Percentiles rank a stretch among this genome's conserved stretches.
These are phyloP conservation scores for Pleoardoris graminearum DNA, from an alignment of 2,329 filamentous ascomycete genomes.

Conservation along the genomic window DNA sequence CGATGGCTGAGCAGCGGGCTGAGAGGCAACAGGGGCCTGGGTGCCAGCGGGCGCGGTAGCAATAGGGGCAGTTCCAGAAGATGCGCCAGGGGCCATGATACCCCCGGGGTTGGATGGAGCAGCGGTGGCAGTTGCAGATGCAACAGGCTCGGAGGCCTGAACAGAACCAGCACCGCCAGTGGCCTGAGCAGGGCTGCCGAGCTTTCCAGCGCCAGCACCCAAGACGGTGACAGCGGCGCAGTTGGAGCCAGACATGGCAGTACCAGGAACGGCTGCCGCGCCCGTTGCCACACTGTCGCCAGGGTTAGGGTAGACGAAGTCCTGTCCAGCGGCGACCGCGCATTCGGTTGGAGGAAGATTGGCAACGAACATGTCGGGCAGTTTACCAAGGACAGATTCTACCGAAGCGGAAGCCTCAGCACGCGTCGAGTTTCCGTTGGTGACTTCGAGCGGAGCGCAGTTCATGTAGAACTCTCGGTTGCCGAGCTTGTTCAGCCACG, in stretches of 20 bases:
- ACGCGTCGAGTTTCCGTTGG: slow-evolving; percentile 49
- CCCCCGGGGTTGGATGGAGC: slow-evolving; percentile 11
- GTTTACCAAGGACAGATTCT: slow-evolving; percentile 52
- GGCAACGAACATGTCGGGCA: slow-evolving; percentile 76
- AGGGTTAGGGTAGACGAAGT: slow-evolving; percentile 70
- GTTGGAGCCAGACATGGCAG: slow-evolving; percentile 34
- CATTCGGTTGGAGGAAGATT: slow-evolving; percentile 65
- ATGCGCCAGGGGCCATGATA: slow-evolving; percentile 37
- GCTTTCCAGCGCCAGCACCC: slow-evolving; percentile 35
- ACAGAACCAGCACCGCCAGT: slow-evolving; percentile 9
- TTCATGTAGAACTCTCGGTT: slow-evolving; percentile 99
- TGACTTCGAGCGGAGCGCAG: slow-evolving; percentile 76
- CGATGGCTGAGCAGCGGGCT: slow-evolving; percentile 16
- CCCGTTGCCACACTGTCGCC: slow-evolving; percentile 55
- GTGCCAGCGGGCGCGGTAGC: neutral
- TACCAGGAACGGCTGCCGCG: slow-evolving; percentile 35
- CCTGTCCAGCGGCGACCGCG: slow-evolving; percentile 55
- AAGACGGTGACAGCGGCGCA: slow-evolving; percentile 32
- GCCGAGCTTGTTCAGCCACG: slow-evolving; percentile 90
- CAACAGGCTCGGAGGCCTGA: slow-evolving; percentile 6
- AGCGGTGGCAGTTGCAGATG: slow-evolving; percentile 1
- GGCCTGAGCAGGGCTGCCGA: slow-evolving; percentile 28
- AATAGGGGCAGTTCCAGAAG: slow-evolving; percentile 17
- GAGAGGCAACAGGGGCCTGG: slow-evolving; percentile 12
- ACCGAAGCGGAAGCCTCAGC: slow-evolving; percentile 22